Evolutionary conservation across 345 rosid species (phyloP), one percentile per base, ranked within the genome.

Genomic region (Aegle marmelos): DNA sequence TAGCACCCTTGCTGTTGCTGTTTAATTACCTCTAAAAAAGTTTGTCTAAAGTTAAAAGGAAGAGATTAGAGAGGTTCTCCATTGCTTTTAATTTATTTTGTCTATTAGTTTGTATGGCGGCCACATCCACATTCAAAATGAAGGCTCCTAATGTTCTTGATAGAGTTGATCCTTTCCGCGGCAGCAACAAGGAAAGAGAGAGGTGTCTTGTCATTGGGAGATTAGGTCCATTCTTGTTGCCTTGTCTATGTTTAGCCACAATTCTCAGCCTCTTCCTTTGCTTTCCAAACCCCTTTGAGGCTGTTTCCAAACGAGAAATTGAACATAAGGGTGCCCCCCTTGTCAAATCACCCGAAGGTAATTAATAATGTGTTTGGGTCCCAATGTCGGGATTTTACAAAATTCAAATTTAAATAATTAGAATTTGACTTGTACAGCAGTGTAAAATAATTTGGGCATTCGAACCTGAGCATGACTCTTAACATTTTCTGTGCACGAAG

Each of bases 261-360:
- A 17, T 61, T 61, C 33, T 74, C 70, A 74, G 69, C 14, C 63
- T 61, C 22, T 56, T 5, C 30, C 31, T 78, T 27, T 33, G 21
- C 37, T 72, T 37, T 25, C 60, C 77, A 30, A 28, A 28, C 22
- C 60, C 45, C 13, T 74, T 62, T 6, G 34, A 30, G 10, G 58
- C 69, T 22, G 5, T 74, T 1, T 24, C 77, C 9, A 28, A 13
- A 17, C 9, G 57, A 11, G 58, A 28, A 5, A 5, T 74, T 41
- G 27, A 21, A 61, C 68, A 27, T 9, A 61, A 60, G 68, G 24
- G 17, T 41, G 37, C 24, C 11, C 11, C 37, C 34, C n/a, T 31
- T 17, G 34, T 61, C 33, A 37, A 8, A 33, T 41, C 74, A 33
- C 73, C 48, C 37, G 71, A 73, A 39, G 85, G 81, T 83, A 75